Percentiles rank a stretch among this genome's conserved stretches.
These are phyloP conservation scores for Mycogone perniciosa DNA, from an alignment of 2,329 filamentous ascomycete species.

Conservation along the genomic window DNA sequence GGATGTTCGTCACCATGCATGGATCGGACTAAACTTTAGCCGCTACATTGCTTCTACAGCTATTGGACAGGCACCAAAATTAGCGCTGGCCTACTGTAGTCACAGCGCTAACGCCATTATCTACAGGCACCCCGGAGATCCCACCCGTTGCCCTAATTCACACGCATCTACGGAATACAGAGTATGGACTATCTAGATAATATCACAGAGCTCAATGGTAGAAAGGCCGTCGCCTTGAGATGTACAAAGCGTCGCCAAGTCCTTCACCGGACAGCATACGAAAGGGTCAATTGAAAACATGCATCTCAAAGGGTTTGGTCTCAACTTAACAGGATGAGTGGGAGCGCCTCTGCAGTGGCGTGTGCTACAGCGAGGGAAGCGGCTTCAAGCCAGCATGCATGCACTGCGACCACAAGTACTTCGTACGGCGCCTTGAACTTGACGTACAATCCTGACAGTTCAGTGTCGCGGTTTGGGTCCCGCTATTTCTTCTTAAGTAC, in stretches of 20 bases:
- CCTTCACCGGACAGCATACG: conserved; percentile 15
- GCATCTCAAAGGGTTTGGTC: conserved; percentile 18
- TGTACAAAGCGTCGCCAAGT: conserved; percentile 4
- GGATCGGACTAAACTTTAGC: no score
- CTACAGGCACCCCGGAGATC: no score
- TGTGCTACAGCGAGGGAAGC: conserved; percentile 6
- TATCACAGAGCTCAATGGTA: no score
- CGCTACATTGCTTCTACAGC: no score
- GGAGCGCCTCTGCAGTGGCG: conserved; percentile 8
- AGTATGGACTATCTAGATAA: no score
- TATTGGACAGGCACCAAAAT: no score
- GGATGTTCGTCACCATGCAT: no score
- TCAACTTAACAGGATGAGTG: conserved; percentile 12
- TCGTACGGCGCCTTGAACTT: conserved; percentile 18
- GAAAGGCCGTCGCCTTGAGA: no score
- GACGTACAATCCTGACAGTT: conserved; percentile 14
- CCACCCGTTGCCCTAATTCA: no score
- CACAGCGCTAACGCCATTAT: no score
- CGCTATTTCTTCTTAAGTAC: conserved; percentile 17
- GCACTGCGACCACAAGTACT: conserved; percentile 15
- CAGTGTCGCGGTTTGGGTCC: conserved; percentile 17
- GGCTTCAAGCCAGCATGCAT: conserved; percentile 1
- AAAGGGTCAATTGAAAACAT: conserved; percentile 17
- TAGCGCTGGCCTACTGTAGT: no score
- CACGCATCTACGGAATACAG: no score